Evolutionary conservation across 805 yeast genomes (phyloP), one percentile per base, ranked within the genome.

Genomic region (Myxozyma melibiosi): DNA sequence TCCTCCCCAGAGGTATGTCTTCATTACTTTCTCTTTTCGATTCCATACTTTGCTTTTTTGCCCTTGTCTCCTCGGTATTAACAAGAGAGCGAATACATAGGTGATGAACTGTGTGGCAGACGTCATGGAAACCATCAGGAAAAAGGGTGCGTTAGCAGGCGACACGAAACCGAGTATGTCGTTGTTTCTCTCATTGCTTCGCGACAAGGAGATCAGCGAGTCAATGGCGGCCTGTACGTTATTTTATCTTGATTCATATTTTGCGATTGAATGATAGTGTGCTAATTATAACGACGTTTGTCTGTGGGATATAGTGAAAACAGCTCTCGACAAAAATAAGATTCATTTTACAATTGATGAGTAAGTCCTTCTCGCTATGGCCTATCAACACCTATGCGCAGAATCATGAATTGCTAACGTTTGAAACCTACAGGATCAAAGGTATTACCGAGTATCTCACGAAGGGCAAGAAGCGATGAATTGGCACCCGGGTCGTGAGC

Each of bases 151-250:
- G 34, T 28, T 30, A 1, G 27, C 35, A 30, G 18, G 34, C 9
- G 49, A 34, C 22, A 52, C 28, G 11, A 42, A 40, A 18, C 61
- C 57, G 1, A 39, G 28, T n/a, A 25, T 54, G 24, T 43, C 45
- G 53, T 43, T 52, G 39, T 35, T 57, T 34, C 20, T 57, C 14
- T 38, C 47, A 35, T 35, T 57, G 46, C 27, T 51, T 8, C 38
- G 57, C 13, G 57, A 53, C 44, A 57, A 53, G 47, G 61, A 57
- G 13, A 51, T 57, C 31, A 35, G 51, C 11, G 61, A 47, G 28
- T 40, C 61, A 18, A 57, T 57, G 57, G 30, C 20, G 16, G 44
- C 37, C 2, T 33, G 61, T 57, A 47, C 14, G 61, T 49, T 7
- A 18, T 16, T 22, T 1, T 30, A 1, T 27, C 14, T 35, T 16